phyloP scores from a whole-genome alignment of 2,329 filamentous ascomycete genomes.

The Aspergillus luchuensis region DNA sequence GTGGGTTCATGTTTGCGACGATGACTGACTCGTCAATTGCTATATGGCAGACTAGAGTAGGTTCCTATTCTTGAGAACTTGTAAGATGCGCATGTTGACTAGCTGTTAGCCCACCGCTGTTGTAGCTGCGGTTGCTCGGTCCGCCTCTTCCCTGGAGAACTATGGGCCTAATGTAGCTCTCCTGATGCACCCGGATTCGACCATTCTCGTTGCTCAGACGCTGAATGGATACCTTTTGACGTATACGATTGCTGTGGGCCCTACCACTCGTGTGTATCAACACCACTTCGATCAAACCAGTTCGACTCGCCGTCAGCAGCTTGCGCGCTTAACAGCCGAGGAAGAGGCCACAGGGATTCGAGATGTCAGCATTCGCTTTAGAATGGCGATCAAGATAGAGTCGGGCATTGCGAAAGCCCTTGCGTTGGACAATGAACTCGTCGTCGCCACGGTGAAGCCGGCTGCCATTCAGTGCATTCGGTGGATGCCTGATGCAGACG shows the following conservation, averaged over 20 bases:
- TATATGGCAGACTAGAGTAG: constrained; percentile 95
- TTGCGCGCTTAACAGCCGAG: constrained; percentile 61
- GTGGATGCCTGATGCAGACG: constrained; percentile 82
- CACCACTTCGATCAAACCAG: constrained; percentile 66
- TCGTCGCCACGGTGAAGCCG: constrained; percentile 88
- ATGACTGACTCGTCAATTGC: constrained; percentile 83
- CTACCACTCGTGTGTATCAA: constrained; percentile 80
- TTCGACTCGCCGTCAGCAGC: constrained; percentile 49
- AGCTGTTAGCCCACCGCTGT: constrained; percentile 76
- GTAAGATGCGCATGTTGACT: constrained; percentile 30
- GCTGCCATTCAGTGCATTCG: constrained; percentile 95
- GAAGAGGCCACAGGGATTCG: constrained; percentile 81
- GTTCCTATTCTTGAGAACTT: constrained; percentile 23
- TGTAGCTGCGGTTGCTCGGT: constrained; percentile 81
- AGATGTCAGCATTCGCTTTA: constrained; percentile 87
- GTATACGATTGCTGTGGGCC: constrained; percentile 85
- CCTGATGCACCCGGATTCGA: constrained; percentile 84
- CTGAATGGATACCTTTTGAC: constrained; percentile 85
- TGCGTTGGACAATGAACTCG: constrained; percentile 86
- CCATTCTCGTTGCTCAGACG: constrained; percentile 89
- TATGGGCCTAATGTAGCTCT: constrained; percentile 87
- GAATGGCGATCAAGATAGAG: constrained; percentile 98
- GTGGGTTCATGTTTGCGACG: constrained; percentile 81
- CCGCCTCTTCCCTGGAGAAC: constrained; percentile 72
- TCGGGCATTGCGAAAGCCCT: constrained; percentile 87